These are phyloP conservation scores for Phytophthora sp. DNA, from an alignment of 352 stramenopile species.

Conservation along the genomic window DNA sequence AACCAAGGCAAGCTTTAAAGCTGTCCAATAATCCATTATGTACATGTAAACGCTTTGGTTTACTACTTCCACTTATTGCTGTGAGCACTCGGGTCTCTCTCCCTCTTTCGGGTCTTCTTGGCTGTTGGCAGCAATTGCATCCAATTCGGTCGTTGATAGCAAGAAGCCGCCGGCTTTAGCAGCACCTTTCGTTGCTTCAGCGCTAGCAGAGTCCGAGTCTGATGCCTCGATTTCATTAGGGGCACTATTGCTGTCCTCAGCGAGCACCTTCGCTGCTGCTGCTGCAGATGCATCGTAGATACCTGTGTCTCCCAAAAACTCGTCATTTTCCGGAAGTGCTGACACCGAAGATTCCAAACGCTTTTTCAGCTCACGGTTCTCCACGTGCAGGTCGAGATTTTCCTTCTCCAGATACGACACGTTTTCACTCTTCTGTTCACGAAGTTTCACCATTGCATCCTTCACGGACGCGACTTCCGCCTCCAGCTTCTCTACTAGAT, in stretches of 20 bases:
- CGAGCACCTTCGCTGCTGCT: constrained; percentile 29
- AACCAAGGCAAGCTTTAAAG: too few relatives aligned
- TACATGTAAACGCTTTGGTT: constrained; percentile 3
- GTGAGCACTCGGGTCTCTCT: constrained; percentile 42
- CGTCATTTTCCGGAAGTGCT: constrained; percentile 11
- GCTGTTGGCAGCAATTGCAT: constrained; percentile 22
- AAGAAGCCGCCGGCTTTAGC: constrained; percentile 40
- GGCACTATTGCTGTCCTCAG: constrained; percentile 2
- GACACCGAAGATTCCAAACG: constrained; percentile 31
- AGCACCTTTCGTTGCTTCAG: not conserved
- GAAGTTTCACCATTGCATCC: constrained; percentile 28
- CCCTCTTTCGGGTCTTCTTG: constrained; percentile 42
- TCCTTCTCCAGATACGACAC: constrained; percentile 72
- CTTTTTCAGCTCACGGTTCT: constrained; percentile 66
- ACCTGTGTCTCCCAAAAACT: constrained; percentile 16
- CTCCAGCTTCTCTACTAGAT: constrained; percentile 49
- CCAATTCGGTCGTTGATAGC: constrained; percentile 36
- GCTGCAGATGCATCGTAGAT: constrained; percentile 36
- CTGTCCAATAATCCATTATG: constrained; percentile 8
- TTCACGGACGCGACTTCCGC: constrained; percentile 35
- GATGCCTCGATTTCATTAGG: constrained; percentile 6
- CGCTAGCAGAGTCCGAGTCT: not conserved
- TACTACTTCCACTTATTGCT: constrained; percentile 51
- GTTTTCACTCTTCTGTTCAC: constrained; percentile 39
- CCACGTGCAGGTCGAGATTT: constrained; percentile 67